Percentiles rank a stretch among this genome's conserved stretches.
phyloP scores from a whole-genome alignment of 208 protist genomes.

The Angomonas deanei region DNA sequence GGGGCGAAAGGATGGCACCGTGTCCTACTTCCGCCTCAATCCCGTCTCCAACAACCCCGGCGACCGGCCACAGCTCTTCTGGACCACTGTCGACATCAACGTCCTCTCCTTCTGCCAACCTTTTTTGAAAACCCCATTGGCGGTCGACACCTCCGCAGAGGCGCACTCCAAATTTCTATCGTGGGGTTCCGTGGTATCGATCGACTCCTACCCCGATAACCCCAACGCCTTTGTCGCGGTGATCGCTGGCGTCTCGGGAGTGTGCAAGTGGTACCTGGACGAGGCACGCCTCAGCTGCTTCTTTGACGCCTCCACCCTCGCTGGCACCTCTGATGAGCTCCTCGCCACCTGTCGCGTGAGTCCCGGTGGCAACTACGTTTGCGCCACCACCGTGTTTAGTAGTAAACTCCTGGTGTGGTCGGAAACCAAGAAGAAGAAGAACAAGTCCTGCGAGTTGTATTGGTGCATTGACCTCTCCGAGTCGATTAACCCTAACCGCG shows the following conservation, averaged over 20 bases:
- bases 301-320: conserved; percentile 38
- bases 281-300: conserved; percentile 62
- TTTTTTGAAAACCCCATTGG: conserved; percentile 23
- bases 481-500: conserved; percentile 10
- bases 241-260: conserved; percentile 55
- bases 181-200: conserved; percentile 42
- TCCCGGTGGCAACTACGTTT: conserved; percentile 68
- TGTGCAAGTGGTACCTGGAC: conserved; percentile 82
- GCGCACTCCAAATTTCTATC: conserved; percentile 32
- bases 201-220: conserved; percentile 73
- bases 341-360: conserved; percentile 49
- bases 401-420: conserved; percentile 68
- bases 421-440: conserved; percentile 61
- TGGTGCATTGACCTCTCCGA: conserved; percentile 60
- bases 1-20: conserved; percentile 49
- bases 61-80: conserved; percentile 36
- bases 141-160: conserved; percentile 16
- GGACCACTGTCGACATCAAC: conserved; percentile 47
- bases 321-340: conserved; percentile 13
- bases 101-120: conserved; percentile 47
- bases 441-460: conserved; percentile 57
- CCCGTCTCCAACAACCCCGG: conserved; percentile 23
- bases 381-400: conserved; percentile 53
- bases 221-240: conserved; percentile 72
- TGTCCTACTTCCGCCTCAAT: conserved; percentile 65